Percentiles rank a stretch among this genome's conserved stretches.
phyloP scores from a whole-genome alignment of 495 filamentous ascomycete genomes.

The Aspergillus biplanus region DNA sequence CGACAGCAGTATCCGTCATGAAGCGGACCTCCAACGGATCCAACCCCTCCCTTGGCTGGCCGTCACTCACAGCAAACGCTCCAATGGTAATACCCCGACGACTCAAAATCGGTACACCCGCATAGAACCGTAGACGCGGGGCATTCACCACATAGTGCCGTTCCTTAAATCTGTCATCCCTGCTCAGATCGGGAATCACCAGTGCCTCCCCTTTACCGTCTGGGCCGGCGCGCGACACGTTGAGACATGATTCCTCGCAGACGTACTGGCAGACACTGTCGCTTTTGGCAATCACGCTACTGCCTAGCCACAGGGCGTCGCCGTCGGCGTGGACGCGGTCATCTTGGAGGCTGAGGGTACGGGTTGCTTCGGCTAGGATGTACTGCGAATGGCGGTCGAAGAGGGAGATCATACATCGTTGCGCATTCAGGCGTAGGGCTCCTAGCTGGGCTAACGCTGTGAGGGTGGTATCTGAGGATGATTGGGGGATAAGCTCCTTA shows the following conservation, averaged over 20 bases:
- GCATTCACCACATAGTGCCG: constrained; percentile 37
- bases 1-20: constrained; percentile 24
- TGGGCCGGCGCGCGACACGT: constrained; percentile 20
- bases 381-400: constrained; percentile 59
- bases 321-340: constrained; percentile 34
- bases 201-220: constrained; percentile 21
- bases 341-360: constrained; percentile 49
- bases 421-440: constrained; percentile 52
- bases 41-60: constrained; percentile 35
- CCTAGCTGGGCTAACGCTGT: constrained; percentile 66
- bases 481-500: constrained; percentile 14
- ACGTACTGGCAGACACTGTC: constrained; percentile 50
- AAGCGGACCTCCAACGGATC: constrained; percentile 21
- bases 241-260: constrained; percentile 25
- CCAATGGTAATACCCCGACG: constrained; percentile 61
- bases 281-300: constrained; percentile 43
- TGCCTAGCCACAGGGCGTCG: constrained; percentile 46
- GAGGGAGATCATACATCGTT: constrained; percentile 59
- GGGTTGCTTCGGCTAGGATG: constrained; percentile 64
- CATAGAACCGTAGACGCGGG: constrained; percentile 57
- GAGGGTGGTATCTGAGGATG: constrained; percentile 56
- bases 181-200: constrained; percentile 24
- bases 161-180: constrained; percentile 32
- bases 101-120: constrained; percentile 59
- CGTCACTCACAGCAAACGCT: constrained; percentile 58